A percentile compares a stretch with the other conserved stretches of the same genome.
Conservation (phyloP, 768 basidiomycete genomes). For the Tephrocybe sp. region DNA sequence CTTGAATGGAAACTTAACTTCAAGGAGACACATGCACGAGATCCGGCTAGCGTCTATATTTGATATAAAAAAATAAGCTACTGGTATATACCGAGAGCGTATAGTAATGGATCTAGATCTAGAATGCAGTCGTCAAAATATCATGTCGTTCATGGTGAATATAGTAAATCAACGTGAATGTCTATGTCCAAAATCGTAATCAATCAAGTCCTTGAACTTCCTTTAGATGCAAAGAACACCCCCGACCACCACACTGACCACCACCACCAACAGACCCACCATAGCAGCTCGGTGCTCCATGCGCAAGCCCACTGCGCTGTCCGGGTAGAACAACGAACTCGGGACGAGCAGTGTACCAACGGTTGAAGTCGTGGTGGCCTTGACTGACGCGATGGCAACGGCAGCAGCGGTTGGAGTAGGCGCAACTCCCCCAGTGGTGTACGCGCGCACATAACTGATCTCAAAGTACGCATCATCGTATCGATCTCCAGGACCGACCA, state of each 20-base stretch:
- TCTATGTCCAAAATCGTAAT: no score
- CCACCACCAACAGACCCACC: not conserved
- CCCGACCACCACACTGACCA: not conserved
- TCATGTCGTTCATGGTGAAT: no score
- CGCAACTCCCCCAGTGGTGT: conserved; percentile 29
- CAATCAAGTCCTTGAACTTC: no score
- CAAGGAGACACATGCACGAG: no score
- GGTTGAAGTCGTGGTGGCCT: conserved; percentile 1
- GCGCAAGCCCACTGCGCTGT: not conserved
- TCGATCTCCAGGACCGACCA: conserved; percentile 41
- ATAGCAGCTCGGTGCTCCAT: not conserved
- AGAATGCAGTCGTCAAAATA: no score
- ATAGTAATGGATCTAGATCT: no score
- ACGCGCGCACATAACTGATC: conserved; percentile 57
- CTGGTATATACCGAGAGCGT: no score
- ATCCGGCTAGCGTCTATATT: no score
- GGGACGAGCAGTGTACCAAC: conserved; percentile 18
- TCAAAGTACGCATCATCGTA: conserved; percentile 62
- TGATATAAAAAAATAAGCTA: no score
- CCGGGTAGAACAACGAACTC: conserved; percentile 20
- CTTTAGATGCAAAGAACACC: no score
- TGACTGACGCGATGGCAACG: conserved; percentile 9
- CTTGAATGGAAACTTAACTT: no score
- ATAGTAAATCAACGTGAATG: no score
- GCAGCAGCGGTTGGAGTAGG: conserved; percentile 27